A percentile compares a stretch with the other conserved stretches of the same genome.
Conservation (phyloP, 331 rosid species). For the Ulmus americana region DNA sequence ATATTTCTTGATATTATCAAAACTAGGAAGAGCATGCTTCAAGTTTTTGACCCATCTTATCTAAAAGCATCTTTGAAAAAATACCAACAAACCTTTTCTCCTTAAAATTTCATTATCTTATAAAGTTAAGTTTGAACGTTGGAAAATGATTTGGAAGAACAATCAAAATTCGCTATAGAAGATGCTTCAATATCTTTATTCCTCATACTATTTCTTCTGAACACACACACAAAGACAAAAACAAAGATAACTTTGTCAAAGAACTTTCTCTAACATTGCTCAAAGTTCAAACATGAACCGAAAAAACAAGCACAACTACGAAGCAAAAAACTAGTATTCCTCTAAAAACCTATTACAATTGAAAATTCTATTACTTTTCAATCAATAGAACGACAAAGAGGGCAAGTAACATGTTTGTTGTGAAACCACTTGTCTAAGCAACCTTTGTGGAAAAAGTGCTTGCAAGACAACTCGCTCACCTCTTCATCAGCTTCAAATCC, state of each 20-base stretch:
- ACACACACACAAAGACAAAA: neutral
- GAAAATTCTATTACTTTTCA: neutral
- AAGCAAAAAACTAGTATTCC: neutral
- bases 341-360: neutral
- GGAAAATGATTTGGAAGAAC: conserved; percentile 10
- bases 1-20: neutral
- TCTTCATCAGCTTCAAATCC: conserved; percentile 63
- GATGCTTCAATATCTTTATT: neutral
- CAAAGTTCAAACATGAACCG: neutral
- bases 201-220: neutral
- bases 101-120: too few species aligned
- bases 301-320: neutral
- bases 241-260: conserved; percentile 6
- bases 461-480: conserved; percentile 72
- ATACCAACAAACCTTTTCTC: too few species aligned
- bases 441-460: conserved; percentile 66
- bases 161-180: neutral
- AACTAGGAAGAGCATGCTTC: neutral
- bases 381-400: conserved; percentile 67
- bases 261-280: conserved; percentile 10
- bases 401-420: conserved; percentile 52
- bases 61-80: too few species aligned
- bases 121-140: neutral
- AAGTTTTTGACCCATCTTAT: too few species aligned
- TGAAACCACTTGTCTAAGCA: conserved; percentile 76